These are phyloP conservation scores for Lachnellula cervina DNA, from an alignment of 2,329 filamentous ascomycete species.

Conservation along the genomic window DNA sequence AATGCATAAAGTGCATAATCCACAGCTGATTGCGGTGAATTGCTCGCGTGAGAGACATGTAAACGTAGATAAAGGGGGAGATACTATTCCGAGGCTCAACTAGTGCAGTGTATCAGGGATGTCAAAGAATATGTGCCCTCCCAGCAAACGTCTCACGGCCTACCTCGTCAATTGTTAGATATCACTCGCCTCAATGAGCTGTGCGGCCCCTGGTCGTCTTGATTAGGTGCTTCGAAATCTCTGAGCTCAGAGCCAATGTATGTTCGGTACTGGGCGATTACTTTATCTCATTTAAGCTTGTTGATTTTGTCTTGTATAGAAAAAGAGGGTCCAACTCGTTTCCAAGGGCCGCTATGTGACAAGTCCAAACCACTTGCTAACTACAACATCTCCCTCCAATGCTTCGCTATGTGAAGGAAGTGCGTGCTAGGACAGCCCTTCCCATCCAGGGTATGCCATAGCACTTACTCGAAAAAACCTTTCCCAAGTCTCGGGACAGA, in stretches of 20 bases:
- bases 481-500: slow-evolving; percentile 4
- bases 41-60: neutral
- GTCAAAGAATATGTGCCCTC: no score
- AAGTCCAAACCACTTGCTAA: neutral
- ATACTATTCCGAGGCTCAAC: neutral
- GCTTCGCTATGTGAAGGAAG: neutral
- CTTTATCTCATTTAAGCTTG: neutral
- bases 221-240: no score
- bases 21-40: neutral
- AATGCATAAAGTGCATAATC: neutral
- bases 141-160: no score
- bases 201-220: no score
- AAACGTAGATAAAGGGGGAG: neutral
- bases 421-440: slow-evolving; percentile 1
- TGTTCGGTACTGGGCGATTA: neutral
- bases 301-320: neutral
- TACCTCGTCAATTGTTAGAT: no score
- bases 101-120: no score
- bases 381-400: slow-evolving; percentile 1
- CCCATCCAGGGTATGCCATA: neutral
- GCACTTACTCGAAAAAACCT: slow-evolving; percentile 4
- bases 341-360: neutral
- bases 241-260: no score
- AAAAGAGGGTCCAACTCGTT: neutral
- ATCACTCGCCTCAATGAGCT: no score